Conservation (phyloP, 257 asterid genomes). For the Penstemon eatonii region DNA sequence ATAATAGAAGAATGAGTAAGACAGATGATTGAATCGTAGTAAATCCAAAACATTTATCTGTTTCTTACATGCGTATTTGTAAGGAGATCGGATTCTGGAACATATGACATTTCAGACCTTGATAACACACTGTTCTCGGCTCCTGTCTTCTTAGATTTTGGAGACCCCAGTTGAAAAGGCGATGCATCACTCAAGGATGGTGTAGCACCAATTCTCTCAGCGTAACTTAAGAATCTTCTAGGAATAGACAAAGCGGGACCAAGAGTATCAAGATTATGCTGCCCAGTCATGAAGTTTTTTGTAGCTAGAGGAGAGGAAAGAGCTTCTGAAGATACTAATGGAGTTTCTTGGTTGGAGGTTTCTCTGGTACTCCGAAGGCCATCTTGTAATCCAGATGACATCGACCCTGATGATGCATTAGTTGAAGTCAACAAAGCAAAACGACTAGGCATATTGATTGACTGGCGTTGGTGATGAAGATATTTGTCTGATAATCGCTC, state of each 20-base stretch:
- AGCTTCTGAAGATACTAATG: slow-evolving; percentile 50
- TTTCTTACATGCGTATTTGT: slow-evolving; percentile 63
- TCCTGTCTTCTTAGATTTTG: slow-evolving; percentile 87
- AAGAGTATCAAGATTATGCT: slow-evolving; percentile 53
- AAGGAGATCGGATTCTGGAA: slow-evolving; percentile 45
- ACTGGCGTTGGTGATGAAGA: slow-evolving; percentile 55
- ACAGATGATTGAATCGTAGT: slow-evolving; percentile 1
- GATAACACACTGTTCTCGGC: slow-evolving; percentile 71
- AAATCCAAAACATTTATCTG: not conserved
- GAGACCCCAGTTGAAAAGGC: slow-evolving; percentile 59
- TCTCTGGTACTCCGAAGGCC: slow-evolving; percentile 49
- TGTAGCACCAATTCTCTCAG: slow-evolving; percentile 84
- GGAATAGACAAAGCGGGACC: slow-evolving; percentile 60
- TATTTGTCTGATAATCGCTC: slow-evolving; percentile 70
- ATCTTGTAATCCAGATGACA: slow-evolving; percentile 69
- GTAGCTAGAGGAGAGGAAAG: slow-evolving; percentile 52
- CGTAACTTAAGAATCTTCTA: slow-evolving; percentile 81
- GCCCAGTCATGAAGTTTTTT: slow-evolving; percentile 42
- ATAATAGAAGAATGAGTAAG: slow-evolving; percentile 18
- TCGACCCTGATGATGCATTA: slow-evolving; percentile 55
- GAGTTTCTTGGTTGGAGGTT: slow-evolving; percentile 46
- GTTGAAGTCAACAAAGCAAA: slow-evolving; percentile 57
- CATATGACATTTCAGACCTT: slow-evolving; percentile 62
- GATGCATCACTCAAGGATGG: slow-evolving; percentile 63
- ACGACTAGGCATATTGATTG: slow-evolving; percentile 68